Evolutionary conservation across 2,329 filamentous ascomycete genomes (phyloP), one percentile per base, ranked within the genome.

Genomic region (Coniochaeta sp.): DNA sequence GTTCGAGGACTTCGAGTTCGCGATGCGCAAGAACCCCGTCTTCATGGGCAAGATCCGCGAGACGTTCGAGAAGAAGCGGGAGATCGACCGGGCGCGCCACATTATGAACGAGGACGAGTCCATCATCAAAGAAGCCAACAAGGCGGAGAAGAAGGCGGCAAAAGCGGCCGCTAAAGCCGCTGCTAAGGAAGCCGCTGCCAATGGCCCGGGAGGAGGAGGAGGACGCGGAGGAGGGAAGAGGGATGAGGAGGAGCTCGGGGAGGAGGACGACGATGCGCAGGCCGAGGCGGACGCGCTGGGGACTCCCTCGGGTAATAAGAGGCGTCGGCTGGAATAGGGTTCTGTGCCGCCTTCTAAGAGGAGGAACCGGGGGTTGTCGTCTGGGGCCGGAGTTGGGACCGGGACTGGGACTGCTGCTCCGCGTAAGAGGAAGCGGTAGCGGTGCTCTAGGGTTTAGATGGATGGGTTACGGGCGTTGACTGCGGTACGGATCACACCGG

Each of bases 1-100:
- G 69, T 89, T 95, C 63, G 92, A 96, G 63, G 94, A 99, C 70
- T 96, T 99, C 72, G 91, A 95, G 64, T 99, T 95, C 70, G 90
- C 91, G 33, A 82, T 97, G 60, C 82, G 94, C 28, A 83, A 87
- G 57, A 95, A 97, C 63, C 85, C 88, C 8, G 76, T 81, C 53
- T 95, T 95, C 66, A 76, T 97, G 40, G 94, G 94, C 48, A 85
- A 92, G 62, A 91, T 97, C 51, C 84, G 89, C 65, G 91, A 96
- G 72, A 82, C 95, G 63, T 80, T 96, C 58, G 87, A 89, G 69
- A 91, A 92, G 76, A 90, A 95, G 60, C 85, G 85, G 65, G 85
- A 91, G 64, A 83, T 97, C 56, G 94, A 94, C 66, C 82, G 87
- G 62, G 87, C 89, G 50, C 77, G 91, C 56, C 91, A 91, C 72